Base-by-base conservation (phyloP, 176 grass and related monocot genomes). In the Olyra latifolia region DNA sequence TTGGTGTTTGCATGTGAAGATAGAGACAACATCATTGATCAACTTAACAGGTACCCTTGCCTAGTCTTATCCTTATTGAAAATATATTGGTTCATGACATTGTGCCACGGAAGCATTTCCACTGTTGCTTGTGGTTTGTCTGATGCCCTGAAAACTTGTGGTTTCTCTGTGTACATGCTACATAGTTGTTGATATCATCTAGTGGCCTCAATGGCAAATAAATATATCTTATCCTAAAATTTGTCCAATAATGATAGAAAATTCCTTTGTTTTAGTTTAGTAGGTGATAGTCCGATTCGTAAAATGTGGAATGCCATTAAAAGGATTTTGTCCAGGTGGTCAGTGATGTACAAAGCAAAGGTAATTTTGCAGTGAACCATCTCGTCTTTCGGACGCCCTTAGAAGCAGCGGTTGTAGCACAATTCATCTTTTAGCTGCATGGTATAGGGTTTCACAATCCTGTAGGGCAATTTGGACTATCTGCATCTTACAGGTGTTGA, bases 1-100 rank as follows among this genome's bases (percentile, higher is more conserved):
- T 82, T 90, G 69, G 77, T 38, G 27, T 90, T 93, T 93, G 87
- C 81, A 19, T 83, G 88, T 68, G 87, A 93, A 79, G 87, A 87
- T 54, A 87, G 85, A 85, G 87, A 84, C 41, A 79, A 49, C 27
- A 87, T 85, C 46, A 72, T 84, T 79, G 77, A 86, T 66, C 91
- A 87, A 69, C 68, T 87, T 77, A 87, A 64, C 46, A 84, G 80
- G 84, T 90, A 43, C 30, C 27, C 32, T 80, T 69, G 22, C 50
- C 50, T 23, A 35, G 14, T 16, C n/a, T 71, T 14, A 38, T 75
- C 17, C 39, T 55, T 74, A 43, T 55, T 24, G 23, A 45, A 80
- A 82, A 41, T 17, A 43, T 77, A 10, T 49, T 81, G 10, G 12
- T 20, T 55, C 40, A 17, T 84, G 5, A 70, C 45, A 32, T 84